phyloP scores from a whole-genome alignment of 768 basidiomycete genomes.

The Amanita rimosa region DNA sequence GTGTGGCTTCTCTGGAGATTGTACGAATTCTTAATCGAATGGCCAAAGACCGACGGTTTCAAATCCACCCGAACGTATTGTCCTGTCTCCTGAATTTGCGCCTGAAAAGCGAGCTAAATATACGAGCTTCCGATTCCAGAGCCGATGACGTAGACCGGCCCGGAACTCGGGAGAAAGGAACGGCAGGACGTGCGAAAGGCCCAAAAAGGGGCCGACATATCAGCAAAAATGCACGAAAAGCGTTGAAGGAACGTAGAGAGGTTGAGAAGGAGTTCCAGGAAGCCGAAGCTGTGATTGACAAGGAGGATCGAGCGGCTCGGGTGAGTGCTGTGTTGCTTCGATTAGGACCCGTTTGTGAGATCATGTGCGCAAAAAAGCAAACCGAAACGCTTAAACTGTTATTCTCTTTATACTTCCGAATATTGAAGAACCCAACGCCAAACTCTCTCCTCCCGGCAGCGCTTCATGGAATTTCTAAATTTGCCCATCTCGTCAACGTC shows the following conservation, averaged over 20 bases:
- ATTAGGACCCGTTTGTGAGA: constrained; percentile 2
- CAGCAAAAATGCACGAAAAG: constrained; percentile 88
- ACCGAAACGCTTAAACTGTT: constrained; percentile 97
- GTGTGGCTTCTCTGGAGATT: constrained; percentile 72
- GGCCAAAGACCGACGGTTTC: constrained; percentile 89
- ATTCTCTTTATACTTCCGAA: constrained; percentile 94
- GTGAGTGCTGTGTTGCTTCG: constrained; percentile 34
- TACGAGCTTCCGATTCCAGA: constrained; percentile 64
- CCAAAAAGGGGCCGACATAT: constrained; percentile 59
- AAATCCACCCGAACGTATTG: constrained; percentile 82
- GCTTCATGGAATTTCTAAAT: constrained; percentile 85
- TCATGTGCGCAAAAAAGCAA: constrained; percentile 52
- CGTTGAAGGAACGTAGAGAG: constrained; percentile 76
- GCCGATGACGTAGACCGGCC: constrained; percentile 38
- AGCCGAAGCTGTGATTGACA: constrained; percentile 89
- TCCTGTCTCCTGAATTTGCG: constrained; percentile 78
- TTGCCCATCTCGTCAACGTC: constrained; percentile 93
- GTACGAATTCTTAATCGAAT: constrained; percentile 90
- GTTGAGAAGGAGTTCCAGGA: constrained; percentile 89
- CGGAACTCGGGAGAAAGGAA: constrained; percentile 32
- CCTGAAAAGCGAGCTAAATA: constrained; percentile 74
- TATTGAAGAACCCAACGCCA: constrained; percentile 76
- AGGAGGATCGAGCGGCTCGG: constrained; percentile 73
- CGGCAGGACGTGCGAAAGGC: constrained; percentile 36
- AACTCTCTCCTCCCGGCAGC: constrained; percentile 79